Conservation (phyloP, 176 grass and related monocot genomes). For the Cocos nucifera region DNA sequence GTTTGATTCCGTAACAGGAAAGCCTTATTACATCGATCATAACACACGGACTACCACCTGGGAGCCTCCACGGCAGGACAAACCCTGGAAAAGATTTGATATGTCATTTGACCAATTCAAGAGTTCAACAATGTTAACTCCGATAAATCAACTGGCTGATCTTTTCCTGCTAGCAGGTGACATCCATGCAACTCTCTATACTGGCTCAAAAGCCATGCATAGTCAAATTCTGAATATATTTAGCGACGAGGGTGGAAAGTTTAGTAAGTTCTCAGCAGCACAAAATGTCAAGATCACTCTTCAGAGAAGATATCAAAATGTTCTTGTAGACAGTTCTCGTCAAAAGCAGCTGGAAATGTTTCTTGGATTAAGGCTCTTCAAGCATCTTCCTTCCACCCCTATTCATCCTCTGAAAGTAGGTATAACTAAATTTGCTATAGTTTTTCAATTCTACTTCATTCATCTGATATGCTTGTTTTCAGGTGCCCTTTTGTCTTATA, state of each 20-base stretch:
- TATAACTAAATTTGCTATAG: slow-evolving; percentile 12
- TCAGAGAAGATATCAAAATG: slow-evolving; percentile 86
- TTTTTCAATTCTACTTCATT: neutral
- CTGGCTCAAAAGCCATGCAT: slow-evolving; percentile 99
- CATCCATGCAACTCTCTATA: slow-evolving; percentile 99
- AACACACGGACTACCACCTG: slow-evolving; percentile 79
- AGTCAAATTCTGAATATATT: slow-evolving; percentile 98
- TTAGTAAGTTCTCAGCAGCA: slow-evolving; percentile 87
- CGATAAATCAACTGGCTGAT: slow-evolving; percentile 85
- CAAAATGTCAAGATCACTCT: slow-evolving; percentile 94
- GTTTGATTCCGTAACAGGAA: slow-evolving; percentile 85
- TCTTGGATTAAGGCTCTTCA: slow-evolving; percentile 93
- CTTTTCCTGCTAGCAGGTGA: slow-evolving; percentile 93
- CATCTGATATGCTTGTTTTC: too few relatives aligned
- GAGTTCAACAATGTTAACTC: slow-evolving; percentile 71
- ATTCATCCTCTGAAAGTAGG: slow-evolving; percentile 84
- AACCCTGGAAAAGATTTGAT: slow-evolving; percentile 95
- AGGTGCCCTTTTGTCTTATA: too few relatives aligned
- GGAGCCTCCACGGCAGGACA: slow-evolving; percentile 85
- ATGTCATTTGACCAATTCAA: slow-evolving; percentile 95
- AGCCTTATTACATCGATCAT: slow-evolving; percentile 93
- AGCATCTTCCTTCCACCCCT: slow-evolving; percentile 82
- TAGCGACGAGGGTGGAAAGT: slow-evolving; percentile 82
- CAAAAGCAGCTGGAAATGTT: slow-evolving; percentile 99
- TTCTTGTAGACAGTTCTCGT: slow-evolving; percentile 75